A percentile compares a stretch with the other conserved stretches of the same genome.
These are phyloP conservation scores for Populus hybrid DNA, from an alignment of 441 rosid species.

Conservation along the genomic window DNA sequence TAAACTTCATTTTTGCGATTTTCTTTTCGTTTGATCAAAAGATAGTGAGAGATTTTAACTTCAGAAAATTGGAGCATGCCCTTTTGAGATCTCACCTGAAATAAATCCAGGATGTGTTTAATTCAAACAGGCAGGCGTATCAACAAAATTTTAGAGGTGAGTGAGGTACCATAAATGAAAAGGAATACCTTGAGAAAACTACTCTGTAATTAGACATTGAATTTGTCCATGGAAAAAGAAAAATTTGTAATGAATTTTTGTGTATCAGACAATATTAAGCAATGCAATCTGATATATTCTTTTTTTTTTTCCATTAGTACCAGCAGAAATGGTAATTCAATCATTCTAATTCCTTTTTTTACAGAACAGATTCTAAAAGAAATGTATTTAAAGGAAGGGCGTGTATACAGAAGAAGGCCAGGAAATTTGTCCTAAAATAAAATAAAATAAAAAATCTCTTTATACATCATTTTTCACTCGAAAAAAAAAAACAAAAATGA, in stretches of 20 bases:
- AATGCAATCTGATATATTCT: background rate
- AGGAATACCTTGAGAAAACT: background rate
- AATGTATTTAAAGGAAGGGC: background rate
- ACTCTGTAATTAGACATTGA: background rate
- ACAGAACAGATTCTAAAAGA: background rate
- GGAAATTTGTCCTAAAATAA: background rate
- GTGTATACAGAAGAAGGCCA: background rate
- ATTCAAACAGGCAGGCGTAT: background rate
- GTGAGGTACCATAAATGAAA: background rate
- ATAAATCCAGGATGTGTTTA: slow-evolving; percentile 1
- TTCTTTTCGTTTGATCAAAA: slow-evolving; percentile 18
- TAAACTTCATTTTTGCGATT: slow-evolving; percentile 71
- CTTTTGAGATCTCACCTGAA: slow-evolving; percentile 11
- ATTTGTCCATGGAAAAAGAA: background rate
- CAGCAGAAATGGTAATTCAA: slow-evolving; percentile 13
- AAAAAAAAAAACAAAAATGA: too few relatives aligned
- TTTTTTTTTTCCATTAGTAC: background rate
- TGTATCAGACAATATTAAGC: background rate
- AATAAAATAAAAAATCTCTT: background rate
- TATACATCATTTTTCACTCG: background rate
- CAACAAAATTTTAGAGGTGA: background rate
- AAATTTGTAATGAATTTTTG: background rate
- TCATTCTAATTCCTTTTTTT: background rate
- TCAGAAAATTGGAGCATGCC: slow-evolving; percentile 11
- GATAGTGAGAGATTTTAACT: slow-evolving; percentile 12